Conservation (phyloP, 441 rosid genomes). For the Kokia cookei region DNA sequence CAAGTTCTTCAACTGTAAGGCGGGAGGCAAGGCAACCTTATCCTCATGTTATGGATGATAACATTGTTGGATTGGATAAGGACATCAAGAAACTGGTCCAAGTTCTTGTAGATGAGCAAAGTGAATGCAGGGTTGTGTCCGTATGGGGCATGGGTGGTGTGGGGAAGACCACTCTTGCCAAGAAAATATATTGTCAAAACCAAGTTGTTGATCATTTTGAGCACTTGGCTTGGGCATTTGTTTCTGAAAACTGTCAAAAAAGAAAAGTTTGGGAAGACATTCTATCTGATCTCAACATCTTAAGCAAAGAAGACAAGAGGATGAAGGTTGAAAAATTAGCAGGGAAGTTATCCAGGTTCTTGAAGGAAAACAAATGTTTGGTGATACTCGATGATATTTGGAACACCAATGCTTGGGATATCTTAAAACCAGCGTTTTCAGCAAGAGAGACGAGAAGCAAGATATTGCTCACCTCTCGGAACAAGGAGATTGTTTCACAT, state of each 20-base stretch:
- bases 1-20: neutral
- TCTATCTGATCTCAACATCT: neutral
- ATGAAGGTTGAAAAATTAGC: conserved; percentile 18
- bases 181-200: conserved; percentile 11
- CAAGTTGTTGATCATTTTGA: conserved; percentile 13
- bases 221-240: conserved; percentile 24
- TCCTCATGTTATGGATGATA: conserved; percentile 18
- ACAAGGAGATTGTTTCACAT: conserved; percentile 9
- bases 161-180: conserved; percentile 10
- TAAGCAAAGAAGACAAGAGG: neutral
- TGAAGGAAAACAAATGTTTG: conserved; percentile 18
- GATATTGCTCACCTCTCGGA: conserved; percentile 18
- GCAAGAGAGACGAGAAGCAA: conserved; percentile 5
- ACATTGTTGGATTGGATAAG: conserved; percentile 16
- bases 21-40: conserved; percentile 16
- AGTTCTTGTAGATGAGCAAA: neutral
- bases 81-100: conserved; percentile 14
- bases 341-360: conserved; percentile 8
- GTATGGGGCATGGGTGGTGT: conserved; percentile 28
- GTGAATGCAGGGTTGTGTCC: conserved; percentile 6
- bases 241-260: conserved; percentile 22
- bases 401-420: conserved; percentile 12
- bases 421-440: conserved; percentile 11
- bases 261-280: conserved; percentile 23
- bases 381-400: conserved; percentile 27